Percentiles rank a stretch among this genome's conserved stretches.
phyloP scores from a whole-genome alignment of 2,329 filamentous ascomycete genomes.

The Calonectria pteridis region DNA sequence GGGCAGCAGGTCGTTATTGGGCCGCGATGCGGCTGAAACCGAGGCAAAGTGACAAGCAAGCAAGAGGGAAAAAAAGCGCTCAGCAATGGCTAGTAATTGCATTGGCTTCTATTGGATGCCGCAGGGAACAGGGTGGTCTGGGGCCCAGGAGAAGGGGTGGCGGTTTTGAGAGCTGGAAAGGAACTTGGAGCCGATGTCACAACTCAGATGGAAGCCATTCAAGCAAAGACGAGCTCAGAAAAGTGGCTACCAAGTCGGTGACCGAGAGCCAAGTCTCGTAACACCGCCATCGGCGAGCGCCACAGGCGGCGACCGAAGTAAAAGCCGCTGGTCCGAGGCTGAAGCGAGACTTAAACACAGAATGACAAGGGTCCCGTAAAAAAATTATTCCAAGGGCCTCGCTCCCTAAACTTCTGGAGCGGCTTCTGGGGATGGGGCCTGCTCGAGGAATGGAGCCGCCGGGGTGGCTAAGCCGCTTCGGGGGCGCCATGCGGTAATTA shows the following conservation, averaged over 20 bases:
- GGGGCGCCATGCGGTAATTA: conserved; percentile 42
- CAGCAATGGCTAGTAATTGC: conserved; percentile 37
- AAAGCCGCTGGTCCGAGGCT: conserved; percentile 46
- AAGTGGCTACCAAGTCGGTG: conserved; percentile 32
- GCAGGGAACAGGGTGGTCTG: conserved; percentile 36
- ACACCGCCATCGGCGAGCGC: conserved; percentile 38
- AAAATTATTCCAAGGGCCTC: conserved; percentile 28
- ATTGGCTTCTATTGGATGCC: conserved; percentile 33
- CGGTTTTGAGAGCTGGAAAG: conserved; percentile 22
- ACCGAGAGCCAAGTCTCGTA: conserved; percentile 42
- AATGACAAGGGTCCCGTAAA: conserved; percentile 26
- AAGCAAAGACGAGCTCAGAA: neutral
- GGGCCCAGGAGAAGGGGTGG: conserved; percentile 40
- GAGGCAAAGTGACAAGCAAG: conserved; percentile 6
- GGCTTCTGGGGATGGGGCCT: conserved; percentile 27
- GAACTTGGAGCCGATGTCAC: conserved; percentile 28
- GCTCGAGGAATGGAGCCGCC: conserved; percentile 38
- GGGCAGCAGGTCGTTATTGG: conserved; percentile 2
- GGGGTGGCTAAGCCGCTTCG: conserved; percentile 38
- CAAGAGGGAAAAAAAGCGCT: conserved; percentile 1
- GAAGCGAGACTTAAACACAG: conserved; percentile 12
- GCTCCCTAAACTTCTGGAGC: neutral
- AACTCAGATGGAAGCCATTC: conserved; percentile 17
- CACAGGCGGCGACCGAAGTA: conserved; percentile 43
- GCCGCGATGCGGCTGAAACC: conserved; percentile 33